Conservation (phyloP, 192 early-diverging fungal genomes). For the Coemansia sp. region DNA sequence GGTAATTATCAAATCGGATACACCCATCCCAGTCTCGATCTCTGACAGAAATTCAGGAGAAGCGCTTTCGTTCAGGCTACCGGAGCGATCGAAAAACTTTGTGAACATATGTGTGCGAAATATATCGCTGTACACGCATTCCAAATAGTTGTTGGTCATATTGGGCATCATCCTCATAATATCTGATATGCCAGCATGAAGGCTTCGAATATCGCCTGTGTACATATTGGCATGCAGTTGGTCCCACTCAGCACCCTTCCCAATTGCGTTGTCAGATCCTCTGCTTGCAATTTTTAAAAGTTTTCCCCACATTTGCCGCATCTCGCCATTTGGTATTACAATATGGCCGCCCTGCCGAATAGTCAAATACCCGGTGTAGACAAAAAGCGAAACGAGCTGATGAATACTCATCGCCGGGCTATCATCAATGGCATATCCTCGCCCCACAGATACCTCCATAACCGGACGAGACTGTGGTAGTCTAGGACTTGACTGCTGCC, state of each 20-base stretch:
- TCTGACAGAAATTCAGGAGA: too few relatives aligned
- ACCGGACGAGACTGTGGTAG: background rate
- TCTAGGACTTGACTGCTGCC: background rate
- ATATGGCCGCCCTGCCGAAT: background rate
- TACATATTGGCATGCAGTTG: background rate
- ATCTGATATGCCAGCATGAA: background rate
- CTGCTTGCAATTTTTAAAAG: background rate
- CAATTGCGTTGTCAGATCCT: too few relatives aligned
- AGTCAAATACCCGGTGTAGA: conserved; percentile 20
- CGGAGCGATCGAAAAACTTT: background rate
- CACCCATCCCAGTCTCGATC: too few relatives aligned
- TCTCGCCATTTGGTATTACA: conserved; percentile 11
- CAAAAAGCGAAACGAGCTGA: conserved; percentile 13
- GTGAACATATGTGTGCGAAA: background rate
- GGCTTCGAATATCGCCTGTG: background rate
- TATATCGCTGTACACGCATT: background rate
- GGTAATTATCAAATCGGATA: too few relatives aligned
- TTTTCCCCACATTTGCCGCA: conserved; percentile 3
- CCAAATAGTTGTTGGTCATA: background rate
- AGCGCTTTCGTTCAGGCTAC: too few relatives aligned
- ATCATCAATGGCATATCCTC: background rate
- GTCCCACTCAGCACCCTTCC: too few relatives aligned
- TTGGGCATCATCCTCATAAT: background rate
- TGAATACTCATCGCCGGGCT: background rate
- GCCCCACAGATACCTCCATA: background rate